These are phyloP conservation scores for Cryphonectria japonica DNA, from an alignment of 2,329 filamentous ascomycete genomes.

Conservation along the genomic window DNA sequence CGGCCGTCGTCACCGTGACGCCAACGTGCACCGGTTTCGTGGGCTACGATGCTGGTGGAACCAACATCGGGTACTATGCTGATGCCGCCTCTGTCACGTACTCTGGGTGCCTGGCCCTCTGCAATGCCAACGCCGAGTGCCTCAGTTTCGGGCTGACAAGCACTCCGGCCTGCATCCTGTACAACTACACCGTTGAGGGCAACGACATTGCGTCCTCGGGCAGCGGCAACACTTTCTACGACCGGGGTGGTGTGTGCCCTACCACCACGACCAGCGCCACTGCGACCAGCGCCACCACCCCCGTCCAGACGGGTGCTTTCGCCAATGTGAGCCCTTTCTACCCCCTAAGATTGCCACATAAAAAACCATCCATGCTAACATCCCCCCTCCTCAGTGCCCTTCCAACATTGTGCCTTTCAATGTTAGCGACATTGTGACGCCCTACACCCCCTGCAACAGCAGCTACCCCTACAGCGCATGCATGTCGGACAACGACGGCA, in stretches of 20 bases:
- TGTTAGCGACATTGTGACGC: constrained; percentile 18
- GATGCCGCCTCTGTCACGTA: constrained; percentile 26
- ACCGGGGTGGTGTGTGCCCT: constrained; percentile 25
- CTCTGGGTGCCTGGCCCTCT: constrained; percentile 24
- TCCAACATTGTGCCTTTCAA: constrained; percentile 27
- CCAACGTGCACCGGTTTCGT: constrained; percentile 25
- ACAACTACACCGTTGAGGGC: constrained; percentile 27
- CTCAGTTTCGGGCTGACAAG: constrained; percentile 24
- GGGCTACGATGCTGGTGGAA: constrained; percentile 24
- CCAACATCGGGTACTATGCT: constrained; percentile 26
- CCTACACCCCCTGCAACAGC: constrained; percentile 27
- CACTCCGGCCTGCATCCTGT: constrained; percentile 24
- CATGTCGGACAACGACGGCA: constrained; percentile 24
- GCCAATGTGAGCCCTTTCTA: constrained; percentile 20
- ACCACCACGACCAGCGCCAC: constrained; percentile 19
- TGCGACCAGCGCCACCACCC: constrained; percentile 9
- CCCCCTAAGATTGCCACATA: too few relatives aligned
- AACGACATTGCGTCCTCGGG: constrained; percentile 20
- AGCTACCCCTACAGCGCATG: constrained; percentile 19
- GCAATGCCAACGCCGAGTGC: constrained; percentile 24
- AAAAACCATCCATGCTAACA: neutral
- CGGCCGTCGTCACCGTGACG: constrained; percentile 14
- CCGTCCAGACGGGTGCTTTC: constrained; percentile 27
- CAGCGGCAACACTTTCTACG: constrained; percentile 28
- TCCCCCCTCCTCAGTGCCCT: constrained; percentile 16